Percentiles rank a stretch among this genome's conserved stretches.
These are phyloP conservation scores for Globisporangium paroecandrum DNA, from an alignment of 352 stramenopile species.

Conservation along the genomic window DNA sequence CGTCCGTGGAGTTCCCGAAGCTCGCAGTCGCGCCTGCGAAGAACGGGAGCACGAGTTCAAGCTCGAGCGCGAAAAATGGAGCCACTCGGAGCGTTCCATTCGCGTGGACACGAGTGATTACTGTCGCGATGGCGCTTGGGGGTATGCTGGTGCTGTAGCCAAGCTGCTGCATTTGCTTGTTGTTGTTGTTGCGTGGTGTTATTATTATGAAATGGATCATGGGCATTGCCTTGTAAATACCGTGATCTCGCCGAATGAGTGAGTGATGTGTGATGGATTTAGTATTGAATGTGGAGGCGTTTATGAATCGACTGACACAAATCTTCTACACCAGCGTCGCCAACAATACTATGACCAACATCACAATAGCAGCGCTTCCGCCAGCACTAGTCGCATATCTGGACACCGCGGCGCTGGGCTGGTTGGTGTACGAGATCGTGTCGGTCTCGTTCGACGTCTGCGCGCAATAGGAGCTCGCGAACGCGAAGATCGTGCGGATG, in stretches of 20 bases:
- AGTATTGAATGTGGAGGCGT: background rate
- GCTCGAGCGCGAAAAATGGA: background rate
- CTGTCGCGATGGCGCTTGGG: background rate
- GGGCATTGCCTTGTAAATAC: background rate
- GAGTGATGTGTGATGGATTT: background rate
- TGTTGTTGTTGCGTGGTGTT: background rate
- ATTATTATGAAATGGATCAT: background rate
- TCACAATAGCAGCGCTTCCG: background rate
- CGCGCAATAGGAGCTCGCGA: conserved; percentile 13
- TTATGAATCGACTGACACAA: background rate
- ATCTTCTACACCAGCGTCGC: background rate
- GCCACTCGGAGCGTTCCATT: background rate
- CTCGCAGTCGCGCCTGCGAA: conserved; percentile 29
- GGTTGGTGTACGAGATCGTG: conserved; percentile 14
- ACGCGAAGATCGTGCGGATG: conserved; percentile 13
- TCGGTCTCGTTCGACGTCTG: conserved; percentile 12
- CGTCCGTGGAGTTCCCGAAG: conserved; percentile 39
- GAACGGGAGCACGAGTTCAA: conserved; percentile 16
- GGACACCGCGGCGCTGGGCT: background rate
- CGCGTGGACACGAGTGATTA: background rate
- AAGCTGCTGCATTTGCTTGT: background rate
- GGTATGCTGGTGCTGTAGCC: background rate
- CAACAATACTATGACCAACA: background rate
- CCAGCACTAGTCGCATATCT: background rate
- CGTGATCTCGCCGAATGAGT: background rate